Evolutionary conservation across 2,329 filamentous ascomycete species (phyloP), one percentile per base, ranked within the genome.

Genomic region (Fonsecaea monophora): DNA sequence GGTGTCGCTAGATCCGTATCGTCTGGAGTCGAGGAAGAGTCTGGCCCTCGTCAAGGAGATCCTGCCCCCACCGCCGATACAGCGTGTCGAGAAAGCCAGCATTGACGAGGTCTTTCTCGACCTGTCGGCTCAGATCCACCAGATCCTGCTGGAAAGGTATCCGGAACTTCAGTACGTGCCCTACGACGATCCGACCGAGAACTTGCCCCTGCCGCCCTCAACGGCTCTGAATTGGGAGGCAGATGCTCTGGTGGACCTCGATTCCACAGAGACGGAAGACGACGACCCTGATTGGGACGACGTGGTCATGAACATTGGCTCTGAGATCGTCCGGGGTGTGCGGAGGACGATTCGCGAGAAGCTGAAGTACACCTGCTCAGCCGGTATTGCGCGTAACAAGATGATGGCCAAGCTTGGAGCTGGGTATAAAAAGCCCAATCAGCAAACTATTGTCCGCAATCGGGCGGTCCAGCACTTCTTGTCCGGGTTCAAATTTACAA

Each of bases 91-190:
- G 81, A 99, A 98, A 77, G 95, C 94, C 18, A 90, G 92, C 74
- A 91, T 98, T 63, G 95, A 99, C 76, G 95, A 99, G 78, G 93
- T 97, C 8, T 99, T 97, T 75, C 82, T 98, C 67, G 95, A 99
- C 78, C 79, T 99, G 58, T 96, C 92, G 9, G 89, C 90, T 0
- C 90, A 97, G 68, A 86, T 97, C 2, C 91, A 96, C 77, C 84
- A 84, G 1, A 83, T 91, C 34, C 80, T 99, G 57, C 78, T 97
- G 48, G 84, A 91, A 71, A 83, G 91, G 60, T 97, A 92, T 77
- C 88, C 92, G 0, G 90, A 95, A 76, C 79, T 98, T 58, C 76
- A 78, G 34, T 83, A 82, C 3, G 83, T 90, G n/a, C 89, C 90
- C 0, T 91, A 92, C 71, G 89, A 92, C 71, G 90, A 95, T 73